phyloP scores from a whole-genome alignment of 163 green algal species.

The Botryococcus braunii region DNA sequence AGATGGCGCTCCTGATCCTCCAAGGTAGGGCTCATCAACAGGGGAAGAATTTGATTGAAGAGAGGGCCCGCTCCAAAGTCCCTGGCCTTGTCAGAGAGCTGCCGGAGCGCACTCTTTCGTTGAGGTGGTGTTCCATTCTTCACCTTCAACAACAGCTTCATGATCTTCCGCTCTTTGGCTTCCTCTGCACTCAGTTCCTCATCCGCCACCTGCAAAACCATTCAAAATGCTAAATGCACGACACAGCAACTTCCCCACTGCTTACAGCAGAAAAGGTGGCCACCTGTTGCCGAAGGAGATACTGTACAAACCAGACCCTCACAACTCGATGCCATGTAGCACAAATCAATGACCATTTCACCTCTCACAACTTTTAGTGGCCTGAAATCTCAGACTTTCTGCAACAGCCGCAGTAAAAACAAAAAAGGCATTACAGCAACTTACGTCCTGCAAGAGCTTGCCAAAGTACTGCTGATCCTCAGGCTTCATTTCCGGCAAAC shows the following conservation, averaged over 20 bases:
- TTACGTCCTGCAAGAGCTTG: slow-evolving; percentile 70
- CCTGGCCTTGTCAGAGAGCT: slow-evolving; percentile 95
- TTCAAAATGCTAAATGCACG: too few relatives aligned
- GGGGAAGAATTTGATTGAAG: slow-evolving; percentile 97
- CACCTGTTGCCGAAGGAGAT: too few relatives aligned
- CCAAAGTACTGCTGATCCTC: slow-evolving; percentile 96
- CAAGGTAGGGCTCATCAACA: slow-evolving; percentile 93
- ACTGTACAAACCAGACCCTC: too few relatives aligned
- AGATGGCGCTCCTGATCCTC: slow-evolving; percentile 93
- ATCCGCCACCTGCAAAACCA: slow-evolving; percentile 85
- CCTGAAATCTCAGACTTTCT: too few relatives aligned
- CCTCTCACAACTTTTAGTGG: too few relatives aligned
- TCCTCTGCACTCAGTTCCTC: slow-evolving; percentile 84
- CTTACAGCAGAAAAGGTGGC: too few relatives aligned
- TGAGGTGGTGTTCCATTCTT: slow-evolving; percentile 98
- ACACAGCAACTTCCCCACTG: too few relatives aligned
- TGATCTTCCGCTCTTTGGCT: slow-evolving; percentile 95
- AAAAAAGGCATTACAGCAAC: too few relatives aligned
- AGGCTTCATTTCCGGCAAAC: slow-evolving; percentile 91
- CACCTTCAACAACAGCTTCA: slow-evolving; percentile 98
- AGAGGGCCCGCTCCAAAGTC: slow-evolving; percentile 92
- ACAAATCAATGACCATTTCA: too few relatives aligned
- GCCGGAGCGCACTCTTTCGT: slow-evolving; percentile 87
- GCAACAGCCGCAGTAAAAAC: too few relatives aligned
- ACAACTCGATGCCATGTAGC: too few relatives aligned